Evolutionary conservation across 1,284 basidiomycete species (phyloP).

Genomic region (Cryptococcus deneoformans): DNA sequence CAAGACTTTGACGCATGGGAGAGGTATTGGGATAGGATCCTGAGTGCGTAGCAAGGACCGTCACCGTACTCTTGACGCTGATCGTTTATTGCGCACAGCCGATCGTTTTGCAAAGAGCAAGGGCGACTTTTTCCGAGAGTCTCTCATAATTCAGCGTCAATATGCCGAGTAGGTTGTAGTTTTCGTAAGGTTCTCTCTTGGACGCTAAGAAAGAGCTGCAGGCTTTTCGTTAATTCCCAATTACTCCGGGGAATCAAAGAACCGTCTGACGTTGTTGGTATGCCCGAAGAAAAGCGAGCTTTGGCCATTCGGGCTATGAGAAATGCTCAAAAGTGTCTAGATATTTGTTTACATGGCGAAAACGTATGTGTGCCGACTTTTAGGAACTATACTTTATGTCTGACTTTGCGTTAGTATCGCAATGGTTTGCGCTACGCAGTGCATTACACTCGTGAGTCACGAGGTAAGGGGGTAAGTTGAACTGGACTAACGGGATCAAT

Average conservation of each 20-base stretch:
- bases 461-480: conserved; percentile 46
- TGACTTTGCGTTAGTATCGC: conserved; percentile 58
- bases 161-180: conserved; percentile 34
- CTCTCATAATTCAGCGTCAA: conserved; percentile 44
- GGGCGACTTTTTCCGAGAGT: conserved; percentile 48
- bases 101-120: conserved; percentile 43
- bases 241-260: conserved; percentile 47
- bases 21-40: conserved; percentile 48
- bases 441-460: conserved; percentile 54
- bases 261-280: conserved; percentile 42
- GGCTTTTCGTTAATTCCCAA: conserved; percentile 50
- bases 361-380: conserved; percentile 24
- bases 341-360: conserved; percentile 46
- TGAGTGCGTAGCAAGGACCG: conserved; percentile 22
- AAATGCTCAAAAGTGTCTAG: conserved; percentile 48
- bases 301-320: conserved; percentile 49
- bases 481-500: too few species aligned
- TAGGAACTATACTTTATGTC: neutral
- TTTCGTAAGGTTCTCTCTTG: neutral
- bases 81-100: conserved; percentile 11
- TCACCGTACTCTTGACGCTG: neutral
- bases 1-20: conserved; percentile 50
- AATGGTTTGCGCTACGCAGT: conserved; percentile 79
- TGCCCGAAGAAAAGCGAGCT: conserved; percentile 47
- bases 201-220: neutral